A percentile compares a stretch with the other conserved stretches of the same genome.
Evolutionary conservation across 176 grass and related monocot genomes (phyloP).

Genomic region (Rhynchospora pubera): DNA sequence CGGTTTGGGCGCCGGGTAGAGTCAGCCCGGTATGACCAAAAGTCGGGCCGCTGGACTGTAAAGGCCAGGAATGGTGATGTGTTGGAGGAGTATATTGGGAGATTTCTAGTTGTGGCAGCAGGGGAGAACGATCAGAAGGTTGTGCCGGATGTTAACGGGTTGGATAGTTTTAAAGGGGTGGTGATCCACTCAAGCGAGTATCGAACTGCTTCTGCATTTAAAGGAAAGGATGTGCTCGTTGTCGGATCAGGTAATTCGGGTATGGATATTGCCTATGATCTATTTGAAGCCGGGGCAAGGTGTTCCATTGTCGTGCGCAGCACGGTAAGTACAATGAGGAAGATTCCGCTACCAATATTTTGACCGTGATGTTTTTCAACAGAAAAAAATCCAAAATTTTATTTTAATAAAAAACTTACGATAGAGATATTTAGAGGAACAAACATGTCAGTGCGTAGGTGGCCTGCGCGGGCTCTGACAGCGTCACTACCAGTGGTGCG

Average conservation of each 20-base stretch:
- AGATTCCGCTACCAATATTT: no score
- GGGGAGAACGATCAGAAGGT: constrained; percentile 65
- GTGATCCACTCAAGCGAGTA: constrained; percentile 56
- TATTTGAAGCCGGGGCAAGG: constrained; percentile 38
- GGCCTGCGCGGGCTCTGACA: no score
- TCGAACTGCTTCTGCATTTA: constrained; percentile 20
- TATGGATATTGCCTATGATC: constrained; percentile 82
- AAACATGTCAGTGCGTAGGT: no score
- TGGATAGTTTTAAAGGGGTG: constrained; percentile 40
- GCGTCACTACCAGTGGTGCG: no score
- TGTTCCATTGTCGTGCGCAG: constrained; percentile 50
- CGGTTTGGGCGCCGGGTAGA: constrained; percentile 40
- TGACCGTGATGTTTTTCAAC: no score
- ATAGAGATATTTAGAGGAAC: no score
- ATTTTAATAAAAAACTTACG: no score
- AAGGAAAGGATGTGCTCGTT: constrained; percentile 58
- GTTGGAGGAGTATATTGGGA: constrained; percentile 27
- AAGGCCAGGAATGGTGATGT: constrained; percentile 20
- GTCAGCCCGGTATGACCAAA: constrained; percentile 33
- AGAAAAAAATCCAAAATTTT: no score
- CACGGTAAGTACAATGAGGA: constrained; percentile 42
- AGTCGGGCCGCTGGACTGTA: constrained; percentile 22
- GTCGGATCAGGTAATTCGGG: constrained; percentile 81
- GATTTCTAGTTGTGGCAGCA: constrained; percentile 53
- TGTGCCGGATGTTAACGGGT: constrained; percentile 55